Percentiles rank a stretch among this genome's conserved stretches.
Evolutionary conservation across 1,284 basidiomycete species (phyloP).

Genomic region (Pseudozyma flocculosa): DNA sequence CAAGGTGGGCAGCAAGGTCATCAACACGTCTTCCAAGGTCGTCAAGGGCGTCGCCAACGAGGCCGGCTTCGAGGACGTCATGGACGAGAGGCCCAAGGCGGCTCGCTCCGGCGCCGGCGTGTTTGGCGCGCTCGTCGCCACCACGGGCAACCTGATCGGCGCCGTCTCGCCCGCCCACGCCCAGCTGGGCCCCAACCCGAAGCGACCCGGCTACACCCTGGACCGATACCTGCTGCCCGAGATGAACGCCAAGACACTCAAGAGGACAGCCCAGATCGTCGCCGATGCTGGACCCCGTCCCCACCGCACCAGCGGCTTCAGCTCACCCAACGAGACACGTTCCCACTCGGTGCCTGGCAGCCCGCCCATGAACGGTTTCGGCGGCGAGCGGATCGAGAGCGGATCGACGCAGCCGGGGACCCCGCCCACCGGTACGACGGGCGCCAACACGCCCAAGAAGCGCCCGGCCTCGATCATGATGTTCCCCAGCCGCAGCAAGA

Average conservation of each 20-base stretch:
- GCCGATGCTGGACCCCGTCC: constrained; percentile 48
- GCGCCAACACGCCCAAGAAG: constrained; percentile 34
- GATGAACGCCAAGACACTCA: constrained; percentile 56
- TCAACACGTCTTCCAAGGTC: constrained; percentile 30
- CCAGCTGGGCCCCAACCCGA: constrained; percentile 68
- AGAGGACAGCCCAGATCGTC: constrained; percentile 53
- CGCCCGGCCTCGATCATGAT: constrained; percentile 31
- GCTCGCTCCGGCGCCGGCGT: constrained; percentile 68
- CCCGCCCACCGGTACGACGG: constrained; percentile 13
- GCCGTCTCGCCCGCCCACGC: constrained; percentile 54
- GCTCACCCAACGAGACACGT: constrained; percentile 24
- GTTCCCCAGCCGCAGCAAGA: constrained; percentile 27
- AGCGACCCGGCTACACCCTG: constrained; percentile 69
- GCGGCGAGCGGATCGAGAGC: constrained; percentile 4
- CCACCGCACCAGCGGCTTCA: constrained; percentile 22
- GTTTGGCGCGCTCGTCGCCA: constrained; percentile 72
- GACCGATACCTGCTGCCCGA: constrained; percentile 63
- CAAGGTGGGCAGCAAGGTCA: constrained; percentile 24
- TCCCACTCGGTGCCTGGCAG: constrained; percentile 29
- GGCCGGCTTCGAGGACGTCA: constrained; percentile 45
- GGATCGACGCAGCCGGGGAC: constrained; percentile 27
- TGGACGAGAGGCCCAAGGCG: constrained; percentile 62
- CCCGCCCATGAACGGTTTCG: constrained; percentile 15
- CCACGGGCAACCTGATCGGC: constrained; percentile 65
- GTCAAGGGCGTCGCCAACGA: constrained; percentile 48